Evolutionary conservation across 495 filamentous ascomycete genomes (phyloP).

Genomic region (Niebla homalea): DNA sequence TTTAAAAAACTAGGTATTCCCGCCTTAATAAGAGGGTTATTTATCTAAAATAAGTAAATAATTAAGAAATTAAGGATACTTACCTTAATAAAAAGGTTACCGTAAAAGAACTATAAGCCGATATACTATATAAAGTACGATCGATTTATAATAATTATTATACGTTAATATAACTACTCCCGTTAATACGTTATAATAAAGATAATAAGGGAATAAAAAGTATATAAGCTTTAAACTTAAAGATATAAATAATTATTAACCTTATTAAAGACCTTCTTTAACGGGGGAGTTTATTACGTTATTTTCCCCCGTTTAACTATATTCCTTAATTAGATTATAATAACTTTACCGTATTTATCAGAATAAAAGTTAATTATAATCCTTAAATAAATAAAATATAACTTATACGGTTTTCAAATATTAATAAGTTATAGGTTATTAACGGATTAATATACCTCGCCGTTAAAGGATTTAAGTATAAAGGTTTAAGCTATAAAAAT

Average conservation of each 20-base stretch:
- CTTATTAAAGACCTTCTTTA: no score
- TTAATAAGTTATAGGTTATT: no score
- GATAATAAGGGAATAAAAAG: no score
- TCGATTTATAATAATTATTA: background rate
- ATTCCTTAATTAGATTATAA: no score
- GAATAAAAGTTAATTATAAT: background rate
- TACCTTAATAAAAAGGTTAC: no score
- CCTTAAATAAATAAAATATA: background rate
- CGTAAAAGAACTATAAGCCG: no score
- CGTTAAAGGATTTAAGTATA: background rate
- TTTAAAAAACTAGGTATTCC: background rate
- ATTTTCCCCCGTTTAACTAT: no score
- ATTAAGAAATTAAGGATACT: background rate
- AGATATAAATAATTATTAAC: no score
- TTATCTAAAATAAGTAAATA: background rate
- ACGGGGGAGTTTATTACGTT: no score
- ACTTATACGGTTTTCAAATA: background rate
- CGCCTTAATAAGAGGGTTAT: background rate
- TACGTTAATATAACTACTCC: background rate
- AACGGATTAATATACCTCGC: background rate
- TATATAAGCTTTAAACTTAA: no score
- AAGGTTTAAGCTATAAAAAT: background rate
- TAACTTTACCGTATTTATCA: no score
- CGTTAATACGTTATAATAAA: background rate
- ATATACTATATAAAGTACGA: no score